Conservation (phyloP, 306 rosid species). For the Fragaria nilgerrensis region DNA sequence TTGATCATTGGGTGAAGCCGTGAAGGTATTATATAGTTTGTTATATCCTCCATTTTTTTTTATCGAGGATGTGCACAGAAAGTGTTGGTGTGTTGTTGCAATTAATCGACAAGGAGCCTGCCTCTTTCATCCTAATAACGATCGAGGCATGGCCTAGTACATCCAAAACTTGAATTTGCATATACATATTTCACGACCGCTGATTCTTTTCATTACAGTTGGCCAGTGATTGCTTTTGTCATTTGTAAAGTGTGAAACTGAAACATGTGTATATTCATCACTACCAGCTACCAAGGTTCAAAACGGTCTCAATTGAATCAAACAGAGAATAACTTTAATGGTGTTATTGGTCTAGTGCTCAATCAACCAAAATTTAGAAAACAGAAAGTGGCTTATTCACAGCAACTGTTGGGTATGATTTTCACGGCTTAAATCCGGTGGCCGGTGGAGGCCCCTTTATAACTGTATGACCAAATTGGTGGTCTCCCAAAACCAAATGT, state of each 20-base stretch:
- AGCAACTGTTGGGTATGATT: too few species aligned
- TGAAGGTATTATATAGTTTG: not conserved
- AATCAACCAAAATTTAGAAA: too few species aligned
- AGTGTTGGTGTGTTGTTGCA: not conserved
- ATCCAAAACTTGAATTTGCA: not conserved
- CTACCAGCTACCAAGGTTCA: not conserved
- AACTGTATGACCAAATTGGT: too few species aligned
- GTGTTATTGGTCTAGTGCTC: too few species aligned
- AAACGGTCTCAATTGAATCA: too few species aligned
- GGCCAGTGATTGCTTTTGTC: not conserved
- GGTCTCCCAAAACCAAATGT: too few species aligned
- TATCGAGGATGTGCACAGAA: not conserved
- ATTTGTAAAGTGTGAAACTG: not conserved
- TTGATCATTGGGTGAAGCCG: conserved; percentile 3
- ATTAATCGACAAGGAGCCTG: not conserved
- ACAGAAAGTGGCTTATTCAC: not conserved
- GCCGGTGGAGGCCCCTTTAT: too few species aligned
- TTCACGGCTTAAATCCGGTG: too few species aligned
- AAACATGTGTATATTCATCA: conserved; percentile 1
- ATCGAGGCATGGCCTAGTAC: not conserved
- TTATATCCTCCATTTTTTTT: not conserved
- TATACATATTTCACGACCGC: not conserved
- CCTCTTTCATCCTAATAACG: not conserved
- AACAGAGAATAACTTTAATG: too few species aligned
- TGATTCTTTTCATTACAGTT: conserved; percentile 14